Base-by-base conservation (phyloP, 2,329 filamentous ascomycete species). In the Clonostachys solani region DNA sequence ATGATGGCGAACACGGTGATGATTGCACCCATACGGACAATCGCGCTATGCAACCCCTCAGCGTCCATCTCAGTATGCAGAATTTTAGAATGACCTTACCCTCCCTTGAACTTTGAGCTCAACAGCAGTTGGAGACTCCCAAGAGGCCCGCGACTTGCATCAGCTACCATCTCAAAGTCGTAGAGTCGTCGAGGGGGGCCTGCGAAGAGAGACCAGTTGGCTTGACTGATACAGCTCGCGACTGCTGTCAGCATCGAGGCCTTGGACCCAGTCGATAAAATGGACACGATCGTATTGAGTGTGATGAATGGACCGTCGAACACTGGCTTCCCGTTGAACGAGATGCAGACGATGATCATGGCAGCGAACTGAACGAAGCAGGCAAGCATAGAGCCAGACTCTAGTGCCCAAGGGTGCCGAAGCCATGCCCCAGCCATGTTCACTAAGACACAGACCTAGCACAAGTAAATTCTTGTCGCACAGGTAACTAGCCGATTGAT, bases 171-270 rank as follows among this genome's bases (percentile, higher is more conserved):
- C 19, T 55, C 53, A 46, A 56, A 54, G 33, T 56, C 53, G n/a
- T 53, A 48, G 29, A 55, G 46, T n/a, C 38, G 35, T 12, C 51
- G 44, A 2, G 38, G 35, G 8, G 40, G 18, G 8, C 41, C 15
- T 4, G 42, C 33, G 16, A 55, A 55, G 12, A 55, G 19, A 9
- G 54, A 51, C 54, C 53, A 56, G 17, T 56, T 56, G 53, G 51
- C 54, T 40, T 55, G 53, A 3, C 47, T 48, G 35, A 55, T 50
- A 38, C 50, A 52, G n/a, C 50, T 49, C 9, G 51, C 50, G 6
- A 50, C 33, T 2, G 50, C 44, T 7, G 40, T 49, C 5, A 44
- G 43, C 2, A 54, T 44, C 2, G 35, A 44, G 2, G 54, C 48
- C 29, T 56, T 55, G 9, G 43, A 49, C 1, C 46, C 33, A 2